phyloP scores from a whole-genome alignment of 192 early-diverging fungal genomes.

The Coemansia brasiliensis region DNA sequence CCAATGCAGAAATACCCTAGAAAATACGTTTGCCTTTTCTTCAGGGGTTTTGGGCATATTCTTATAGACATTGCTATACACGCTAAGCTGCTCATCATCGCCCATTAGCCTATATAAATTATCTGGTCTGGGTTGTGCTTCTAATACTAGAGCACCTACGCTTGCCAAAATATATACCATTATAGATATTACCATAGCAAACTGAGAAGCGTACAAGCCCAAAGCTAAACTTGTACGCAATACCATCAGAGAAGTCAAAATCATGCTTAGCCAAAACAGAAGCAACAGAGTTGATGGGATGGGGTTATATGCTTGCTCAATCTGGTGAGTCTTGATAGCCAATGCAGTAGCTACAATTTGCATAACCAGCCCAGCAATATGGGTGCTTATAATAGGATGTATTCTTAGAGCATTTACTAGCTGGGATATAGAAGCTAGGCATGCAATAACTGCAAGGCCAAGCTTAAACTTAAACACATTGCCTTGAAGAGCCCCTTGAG shows the following conservation, averaged over 20 bases:
- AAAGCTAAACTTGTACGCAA: constrained; percentile 28
- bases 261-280: constrained; percentile 44
- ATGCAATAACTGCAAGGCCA: not conserved
- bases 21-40: constrained; percentile 14
- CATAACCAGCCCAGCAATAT: constrained; percentile 15
- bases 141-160: constrained; percentile 18
- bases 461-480: constrained; percentile 20
- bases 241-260: constrained; percentile 19
- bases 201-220: not conserved
- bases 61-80: too few relatives aligned
- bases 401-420: constrained; percentile 4
- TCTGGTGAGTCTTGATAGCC: constrained; percentile 23
- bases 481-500: not conserved
- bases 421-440: constrained; percentile 26
- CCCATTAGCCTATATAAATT: constrained; percentile 14
- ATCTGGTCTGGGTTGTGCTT: constrained; percentile 31
- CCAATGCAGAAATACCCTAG: constrained; percentile 75
- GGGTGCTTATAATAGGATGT: constrained; percentile 2
- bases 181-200: constrained; percentile 8
- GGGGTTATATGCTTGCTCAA: constrained; percentile 28
- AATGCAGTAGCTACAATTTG: constrained; percentile 23
- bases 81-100: constrained; percentile 23
- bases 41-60: constrained; percentile 11
- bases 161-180: constrained; percentile 16
- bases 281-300: constrained; percentile 27